These are phyloP conservation scores for Penicillium sp. DNA, from an alignment of 2,329 filamentous ascomycete species.

Conservation along the genomic window DNA sequence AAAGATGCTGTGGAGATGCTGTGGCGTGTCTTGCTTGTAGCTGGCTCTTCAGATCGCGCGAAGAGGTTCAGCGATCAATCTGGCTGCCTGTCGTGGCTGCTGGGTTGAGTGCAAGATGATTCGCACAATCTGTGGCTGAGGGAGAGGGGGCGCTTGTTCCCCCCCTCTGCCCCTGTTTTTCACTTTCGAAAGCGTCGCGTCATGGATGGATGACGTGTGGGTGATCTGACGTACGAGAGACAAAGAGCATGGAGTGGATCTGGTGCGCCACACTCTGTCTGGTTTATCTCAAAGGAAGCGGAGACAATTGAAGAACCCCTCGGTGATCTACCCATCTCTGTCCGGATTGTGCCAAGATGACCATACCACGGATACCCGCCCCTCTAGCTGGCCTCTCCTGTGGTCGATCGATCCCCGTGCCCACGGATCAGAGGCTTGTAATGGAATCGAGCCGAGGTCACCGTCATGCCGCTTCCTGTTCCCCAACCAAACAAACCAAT, in stretches of 20 bases:
- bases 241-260: conserved; percentile 11
- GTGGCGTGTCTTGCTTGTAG: too few relatives aligned
- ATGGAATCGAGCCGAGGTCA: conserved; percentile 16
- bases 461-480: neutral
- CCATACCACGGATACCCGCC: conserved; percentile 17
- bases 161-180: too few relatives aligned
- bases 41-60: too few relatives aligned
- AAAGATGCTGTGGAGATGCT: too few relatives aligned
- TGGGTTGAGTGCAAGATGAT: too few relatives aligned
- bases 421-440: conserved; percentile 21
- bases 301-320: conserved; percentile 21
- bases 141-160: too few relatives aligned
- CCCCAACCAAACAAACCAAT: neutral
- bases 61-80: too few relatives aligned
- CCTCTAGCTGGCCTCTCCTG: conserved; percentile 6
- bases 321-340: conserved; percentile 21
- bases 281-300: conserved; percentile 26
- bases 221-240: conserved; percentile 18
- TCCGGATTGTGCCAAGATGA: conserved; percentile 8
- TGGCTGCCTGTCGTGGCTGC: too few relatives aligned
- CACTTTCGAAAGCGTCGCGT: conserved; percentile 1
- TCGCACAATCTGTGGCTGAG: too few relatives aligned
- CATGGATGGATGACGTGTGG: conserved; percentile 14
- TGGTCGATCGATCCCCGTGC: conserved; percentile 23
- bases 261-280: conserved; percentile 13